Percentiles rank a stretch among this genome's conserved stretches.
Evolutionary conservation across 768 basidiomycete species (phyloP).

Genomic region (Suillus tomentosus): DNA sequence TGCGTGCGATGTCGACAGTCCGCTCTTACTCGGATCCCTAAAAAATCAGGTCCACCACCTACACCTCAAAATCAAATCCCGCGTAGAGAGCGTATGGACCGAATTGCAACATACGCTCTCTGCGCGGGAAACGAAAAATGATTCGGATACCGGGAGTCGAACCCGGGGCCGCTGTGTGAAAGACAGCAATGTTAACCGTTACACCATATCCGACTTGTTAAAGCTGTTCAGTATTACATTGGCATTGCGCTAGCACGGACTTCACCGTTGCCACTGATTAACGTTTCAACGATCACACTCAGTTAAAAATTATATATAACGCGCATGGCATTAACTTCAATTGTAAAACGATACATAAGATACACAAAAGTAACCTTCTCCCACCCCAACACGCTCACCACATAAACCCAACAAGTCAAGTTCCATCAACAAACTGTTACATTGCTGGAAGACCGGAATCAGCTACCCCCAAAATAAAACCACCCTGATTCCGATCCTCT

Average conservation of each 20-base stretch:
- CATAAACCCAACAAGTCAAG: neutral
- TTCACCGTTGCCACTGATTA: too few relatives aligned
- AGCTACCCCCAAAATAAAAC: neutral
- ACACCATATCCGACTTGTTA: slow-evolving; percentile 20
- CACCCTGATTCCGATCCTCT: slow-evolving; percentile 2
- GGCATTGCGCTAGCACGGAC: neutral
- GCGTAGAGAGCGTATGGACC: neutral
- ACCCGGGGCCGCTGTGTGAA: slow-evolving; percentile 25
- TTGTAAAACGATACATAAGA: slow-evolving; percentile 8
- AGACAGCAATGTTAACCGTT: slow-evolving; percentile 25
- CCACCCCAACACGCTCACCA: slow-evolving; percentile 1
- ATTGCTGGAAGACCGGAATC: slow-evolving; percentile 5
- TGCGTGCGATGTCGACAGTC: too few relatives aligned
- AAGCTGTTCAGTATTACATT: rapidly evolving
- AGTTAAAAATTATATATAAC: neutral
- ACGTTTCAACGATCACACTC: neutral
- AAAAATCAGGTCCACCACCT: too few relatives aligned
- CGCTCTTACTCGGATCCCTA: too few relatives aligned
- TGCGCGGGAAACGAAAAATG: slow-evolving; percentile 2
- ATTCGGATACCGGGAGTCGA: slow-evolving; percentile 25
- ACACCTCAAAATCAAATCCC: neutral
- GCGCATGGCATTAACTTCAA: slow-evolving; percentile 4
- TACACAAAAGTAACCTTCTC: neutral
- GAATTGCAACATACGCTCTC: neutral
- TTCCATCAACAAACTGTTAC: slow-evolving; percentile 2